Evolutionary conservation across 2,329 filamentous ascomycete species (phyloP).

Genomic region (Neofusicoccum laricinum): DNA sequence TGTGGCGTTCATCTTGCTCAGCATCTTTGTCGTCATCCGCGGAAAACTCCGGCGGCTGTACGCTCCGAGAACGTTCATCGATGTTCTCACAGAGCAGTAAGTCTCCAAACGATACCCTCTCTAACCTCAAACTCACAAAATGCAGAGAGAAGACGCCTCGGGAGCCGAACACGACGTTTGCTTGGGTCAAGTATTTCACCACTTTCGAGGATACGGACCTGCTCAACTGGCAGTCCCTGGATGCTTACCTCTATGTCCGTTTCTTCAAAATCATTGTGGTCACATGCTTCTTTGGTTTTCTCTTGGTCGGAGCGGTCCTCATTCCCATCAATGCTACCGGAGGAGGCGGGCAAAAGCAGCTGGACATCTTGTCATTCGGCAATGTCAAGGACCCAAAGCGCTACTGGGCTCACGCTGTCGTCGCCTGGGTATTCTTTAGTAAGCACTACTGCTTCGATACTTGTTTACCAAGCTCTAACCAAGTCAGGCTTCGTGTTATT

Average conservation of each 20-base stretch:
- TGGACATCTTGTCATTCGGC: slow-evolving; percentile 39
- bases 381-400: slow-evolving; percentile 35
- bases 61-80: slow-evolving; percentile 43
- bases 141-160: slow-evolving; percentile 14
- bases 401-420: slow-evolving; percentile 44
- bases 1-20: slow-evolving; percentile 49
- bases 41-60: slow-evolving; percentile 54
- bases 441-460: neutral
- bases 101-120: neutral
- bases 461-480: neutral
- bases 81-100: slow-evolving; percentile 13
- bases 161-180: slow-evolving; percentile 19
- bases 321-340: slow-evolving; percentile 47
- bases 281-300: slow-evolving; percentile 41
- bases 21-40: slow-evolving; percentile 52
- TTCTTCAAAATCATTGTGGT: slow-evolving; percentile 45
- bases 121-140: neutral
- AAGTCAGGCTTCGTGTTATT: slow-evolving; percentile 37
- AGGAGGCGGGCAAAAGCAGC: slow-evolving; percentile 33
- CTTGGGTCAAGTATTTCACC: slow-evolving; percentile 44
- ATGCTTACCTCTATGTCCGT: slow-evolving; percentile 48
- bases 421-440: slow-evolving; percentile 25
- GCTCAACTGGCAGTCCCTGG: slow-evolving; percentile 48
- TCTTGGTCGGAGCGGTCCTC: slow-evolving; percentile 46
- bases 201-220: slow-evolving; percentile 44